Evolutionary conservation across 345 rosid species (phyloP), one percentile per base, ranked within the genome.

Genomic region (Mangifera indica): DNA sequence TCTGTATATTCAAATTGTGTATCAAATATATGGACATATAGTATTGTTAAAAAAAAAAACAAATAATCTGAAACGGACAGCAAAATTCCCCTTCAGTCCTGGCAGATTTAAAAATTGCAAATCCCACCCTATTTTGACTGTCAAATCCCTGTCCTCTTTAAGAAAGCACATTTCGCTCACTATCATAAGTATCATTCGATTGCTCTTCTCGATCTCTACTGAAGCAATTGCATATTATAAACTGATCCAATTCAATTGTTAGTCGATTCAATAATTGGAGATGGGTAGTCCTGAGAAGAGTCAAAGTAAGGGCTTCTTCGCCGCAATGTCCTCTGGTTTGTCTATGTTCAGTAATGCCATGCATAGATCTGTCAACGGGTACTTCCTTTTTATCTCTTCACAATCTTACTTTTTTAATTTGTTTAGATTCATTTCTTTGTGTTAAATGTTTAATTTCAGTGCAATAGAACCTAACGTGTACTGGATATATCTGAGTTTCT

Each of bases 341-440:
- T 86, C 93, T 77, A 67, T 83, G 79, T 86, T 88, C 69, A 87
- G 93, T 45, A 84, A 55, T 82, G 89, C 89, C 83, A 77, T 87
- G 86, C 83, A 86, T 73, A 81, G 89, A 89, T 89, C 93, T 66
- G 88, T 82, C 70, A 79, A 82, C 87, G 93, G 84, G 93, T 86
- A 60, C 71, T 44, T 69, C 71, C 21, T 24, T 29, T 17, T 20
- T 14, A 10, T 56, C 34, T 61, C 11, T 44, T 63, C 34, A 22
- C 14, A 44, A 22, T 63, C 13, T 5, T 8, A 17, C 46, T 65
- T 56, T 34, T 65, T 56, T 34, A 8, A 12, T 12, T n/a, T 10
- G 0, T 7, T 12, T 2, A 20, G 17, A 10, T 29, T 25, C 1
- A 25, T 2, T 17, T 65, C 11, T 71, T 17, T 0, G 34, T 45